Percentiles rank a stretch among this genome's conserved stretches.
phyloP scores from a whole-genome alignment of 1,284 basidiomycete species.

The Ustilago xerochloae region DNA sequence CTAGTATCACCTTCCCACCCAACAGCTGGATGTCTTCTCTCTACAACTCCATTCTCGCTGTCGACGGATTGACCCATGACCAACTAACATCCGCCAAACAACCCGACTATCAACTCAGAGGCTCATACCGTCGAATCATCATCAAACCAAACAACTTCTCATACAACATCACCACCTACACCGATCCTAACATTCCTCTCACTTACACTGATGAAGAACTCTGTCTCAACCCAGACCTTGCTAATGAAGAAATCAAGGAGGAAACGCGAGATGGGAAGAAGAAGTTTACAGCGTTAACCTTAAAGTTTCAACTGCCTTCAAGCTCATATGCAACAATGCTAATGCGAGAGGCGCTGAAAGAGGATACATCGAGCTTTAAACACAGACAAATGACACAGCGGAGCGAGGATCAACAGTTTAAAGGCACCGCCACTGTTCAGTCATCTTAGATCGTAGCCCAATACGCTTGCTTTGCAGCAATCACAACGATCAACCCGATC shows the following conservation, averaged over 20 bases:
- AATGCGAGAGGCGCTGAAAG: conserved; percentile 64
- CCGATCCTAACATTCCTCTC: conserved; percentile 88
- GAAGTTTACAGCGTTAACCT: conserved; percentile 56
- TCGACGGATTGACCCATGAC: conserved; percentile 87
- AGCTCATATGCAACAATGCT: conserved; percentile 66
- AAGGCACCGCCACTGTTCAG: conserved; percentile 2
- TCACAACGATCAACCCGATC: too few relatives aligned
- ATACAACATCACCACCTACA: conserved; percentile 86
- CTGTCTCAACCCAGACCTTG: conserved; percentile 69
- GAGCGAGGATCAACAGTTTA: conserved; percentile 54
- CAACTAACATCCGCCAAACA: conserved; percentile 76
- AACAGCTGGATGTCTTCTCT: conserved; percentile 82
- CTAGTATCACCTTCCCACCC: conserved; percentile 87
- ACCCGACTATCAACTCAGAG: conserved; percentile 85
- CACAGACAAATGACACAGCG: conserved; percentile 53
- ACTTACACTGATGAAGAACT: conserved; percentile 94
- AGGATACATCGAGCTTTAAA: conserved; percentile 58
- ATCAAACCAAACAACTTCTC: conserved; percentile 83
- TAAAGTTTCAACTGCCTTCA: conserved; percentile 60
- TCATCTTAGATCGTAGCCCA: background rate
- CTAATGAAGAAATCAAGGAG: background rate
- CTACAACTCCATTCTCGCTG: conserved; percentile 81
- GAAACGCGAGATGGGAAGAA: background rate
- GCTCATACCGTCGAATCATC: conserved; percentile 91
- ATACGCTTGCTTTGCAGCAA: too few relatives aligned